These are phyloP conservation scores for Tylopilus felleus DNA, from an alignment of 768 basidiomycete species.

Conservation along the genomic window DNA sequence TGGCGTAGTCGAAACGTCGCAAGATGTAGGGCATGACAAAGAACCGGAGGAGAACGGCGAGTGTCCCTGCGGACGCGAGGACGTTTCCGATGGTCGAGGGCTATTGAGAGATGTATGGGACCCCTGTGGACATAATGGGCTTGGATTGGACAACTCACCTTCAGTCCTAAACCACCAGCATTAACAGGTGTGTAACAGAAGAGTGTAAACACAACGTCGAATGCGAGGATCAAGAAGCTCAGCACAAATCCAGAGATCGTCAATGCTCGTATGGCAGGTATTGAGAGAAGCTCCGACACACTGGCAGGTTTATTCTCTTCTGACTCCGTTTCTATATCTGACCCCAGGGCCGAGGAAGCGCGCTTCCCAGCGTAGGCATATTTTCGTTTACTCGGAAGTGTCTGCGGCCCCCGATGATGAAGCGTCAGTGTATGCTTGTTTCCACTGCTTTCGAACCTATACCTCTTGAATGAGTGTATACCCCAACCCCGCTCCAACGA, in stretches of 20 bases:
- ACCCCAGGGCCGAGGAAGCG: background rate
- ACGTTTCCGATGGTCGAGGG: slow-evolving; percentile 54
- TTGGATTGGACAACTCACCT: slow-evolving; percentile 35
- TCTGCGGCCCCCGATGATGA: slow-evolving; percentile 1
- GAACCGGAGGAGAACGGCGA: slow-evolving; percentile 48
- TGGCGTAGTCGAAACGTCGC: slow-evolving; percentile 43
- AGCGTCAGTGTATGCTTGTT: background rate
- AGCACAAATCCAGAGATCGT: slow-evolving; percentile 50
- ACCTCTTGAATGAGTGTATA: slow-evolving; percentile 24
- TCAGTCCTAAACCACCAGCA: slow-evolving; percentile 53
- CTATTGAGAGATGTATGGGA: slow-evolving; percentile 24
- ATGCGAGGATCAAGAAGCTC: slow-evolving; percentile 51
- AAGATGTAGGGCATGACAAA: slow-evolving; percentile 52
- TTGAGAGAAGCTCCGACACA: slow-evolving; percentile 39
- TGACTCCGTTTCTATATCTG: background rate
- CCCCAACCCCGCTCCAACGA: slow-evolving; percentile 10
- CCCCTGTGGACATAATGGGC: background rate
- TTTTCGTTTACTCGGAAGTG: slow-evolving; percentile 16
- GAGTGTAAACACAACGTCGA: slow-evolving; percentile 64
- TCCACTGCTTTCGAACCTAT: background rate
- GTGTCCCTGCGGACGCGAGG: slow-evolving; percentile 48
- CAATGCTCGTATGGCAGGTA: slow-evolving; percentile 50
- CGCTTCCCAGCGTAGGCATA: background rate
- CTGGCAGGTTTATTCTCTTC: slow-evolving; percentile 16
- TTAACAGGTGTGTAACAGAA: slow-evolving; percentile 59